Evolutionary conservation across 2,329 filamentous ascomycete genomes (phyloP), one percentile per base, ranked within the genome.

Genomic region (Helicocarpus griseus): DNA sequence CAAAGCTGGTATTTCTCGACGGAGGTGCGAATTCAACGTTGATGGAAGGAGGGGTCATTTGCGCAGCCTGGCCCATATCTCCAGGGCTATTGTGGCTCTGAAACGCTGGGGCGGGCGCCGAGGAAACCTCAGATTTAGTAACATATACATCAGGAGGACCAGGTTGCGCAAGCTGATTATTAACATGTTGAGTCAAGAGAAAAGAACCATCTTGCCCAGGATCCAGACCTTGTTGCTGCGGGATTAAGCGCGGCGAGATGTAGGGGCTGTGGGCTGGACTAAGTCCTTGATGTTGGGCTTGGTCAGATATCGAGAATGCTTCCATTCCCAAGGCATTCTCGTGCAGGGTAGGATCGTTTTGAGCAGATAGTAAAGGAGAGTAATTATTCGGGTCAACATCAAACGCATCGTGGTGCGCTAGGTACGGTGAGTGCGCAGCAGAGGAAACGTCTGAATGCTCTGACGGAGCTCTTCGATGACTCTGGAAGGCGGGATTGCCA

Each of bases 371-470:
- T 68, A 93, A 80, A 1, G 91, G 91, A 6, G 90, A 96, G 54
- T 87, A 84, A 51, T 67, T 85, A 77, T 56, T 81, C 73, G n/a
- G n/a, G 33, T 86, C 79, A 48, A 79, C 70, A 19, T 95, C 89
- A 62, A 95, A 94, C 56, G 75, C 81, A 61, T 96, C 90, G 54
- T 86, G 78, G 58, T 85, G 85, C 26, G 79, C 79, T 52, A 95
- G 71, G 63, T 88, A 89, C 3, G 91, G 91, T 17, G 91, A 96
- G 22, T 84, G 86, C 21, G 87, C 83, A 14, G 84, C 87, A 17
- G 89, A 95, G 2, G 81, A 95, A 5, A 95, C 84, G 59, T 96
- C 91, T 2, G 89, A 95, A 62, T 85, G 89, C 60, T 96, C 91
- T n/a, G 90, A 96, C 1, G 88, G 87, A 35, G 81, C 83, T 62